phyloP scores from a whole-genome alignment of 2,329 filamentous ascomycete genomes.

The Phoma sp. region DNA sequence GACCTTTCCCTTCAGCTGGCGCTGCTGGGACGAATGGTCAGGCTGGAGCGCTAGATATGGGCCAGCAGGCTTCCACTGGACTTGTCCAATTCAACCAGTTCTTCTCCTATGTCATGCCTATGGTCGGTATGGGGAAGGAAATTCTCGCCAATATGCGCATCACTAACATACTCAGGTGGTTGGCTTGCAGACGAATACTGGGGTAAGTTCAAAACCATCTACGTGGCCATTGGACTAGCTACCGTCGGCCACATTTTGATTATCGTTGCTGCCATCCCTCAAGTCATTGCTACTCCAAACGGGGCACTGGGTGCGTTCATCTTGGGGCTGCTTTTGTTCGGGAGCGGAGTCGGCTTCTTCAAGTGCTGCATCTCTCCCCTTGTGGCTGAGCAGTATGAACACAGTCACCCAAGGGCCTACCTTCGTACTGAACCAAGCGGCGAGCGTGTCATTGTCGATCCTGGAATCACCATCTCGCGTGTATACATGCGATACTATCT shows the following conservation, averaged over 20 bases:
- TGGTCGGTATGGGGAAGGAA: slow-evolving; percentile 26
- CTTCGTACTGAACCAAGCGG: slow-evolving; percentile 62
- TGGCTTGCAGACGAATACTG: slow-evolving; percentile 65
- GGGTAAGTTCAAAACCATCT: slow-evolving; percentile 65
- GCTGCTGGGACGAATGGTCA: slow-evolving; percentile 38
- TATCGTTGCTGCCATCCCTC: slow-evolving; percentile 59
- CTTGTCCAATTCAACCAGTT: slow-evolving; percentile 31
- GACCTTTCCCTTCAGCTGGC: slow-evolving; percentile 57
- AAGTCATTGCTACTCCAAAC: slow-evolving; percentile 47
- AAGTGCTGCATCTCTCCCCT: slow-evolving; percentile 60
- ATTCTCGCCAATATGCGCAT: not conserved
- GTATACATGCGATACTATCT: slow-evolving; percentile 75
- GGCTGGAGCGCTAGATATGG: slow-evolving; percentile 37
- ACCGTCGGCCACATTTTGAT: slow-evolving; percentile 61
- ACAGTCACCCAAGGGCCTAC: slow-evolving; percentile 56
- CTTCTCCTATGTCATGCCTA: slow-evolving; percentile 35
- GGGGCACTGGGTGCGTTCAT: slow-evolving; percentile 56
- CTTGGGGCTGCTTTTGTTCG: slow-evolving; percentile 53
- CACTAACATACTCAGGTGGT: slow-evolving; percentile 58
- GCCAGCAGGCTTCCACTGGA: slow-evolving; percentile 34
- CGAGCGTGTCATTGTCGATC: slow-evolving; percentile 72
- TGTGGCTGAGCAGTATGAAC: slow-evolving; percentile 71
- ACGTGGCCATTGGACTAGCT: slow-evolving; percentile 63
- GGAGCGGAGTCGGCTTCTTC: slow-evolving; percentile 53
- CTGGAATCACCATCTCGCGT: slow-evolving; percentile 68